Conservation (phyloP, 345 rosid species). For the Ailanthus altissimus region DNA sequence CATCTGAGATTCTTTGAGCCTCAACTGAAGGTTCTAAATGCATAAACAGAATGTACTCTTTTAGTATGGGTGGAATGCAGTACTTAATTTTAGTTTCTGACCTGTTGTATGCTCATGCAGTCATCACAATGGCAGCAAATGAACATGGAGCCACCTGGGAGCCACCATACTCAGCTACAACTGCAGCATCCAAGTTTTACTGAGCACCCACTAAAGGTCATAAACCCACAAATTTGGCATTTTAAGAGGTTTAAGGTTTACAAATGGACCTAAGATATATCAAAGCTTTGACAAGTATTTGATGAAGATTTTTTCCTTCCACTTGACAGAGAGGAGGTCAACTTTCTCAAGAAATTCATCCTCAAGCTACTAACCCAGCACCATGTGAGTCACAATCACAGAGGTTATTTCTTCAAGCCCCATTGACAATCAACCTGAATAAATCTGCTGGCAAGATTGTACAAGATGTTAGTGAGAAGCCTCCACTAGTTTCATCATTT, state of each 20-base stretch:
- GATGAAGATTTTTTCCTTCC: neutral
- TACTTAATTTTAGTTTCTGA: neutral
- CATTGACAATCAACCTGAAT: conserved; percentile 8
- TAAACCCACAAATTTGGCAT: neutral
- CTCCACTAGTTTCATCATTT: neutral
- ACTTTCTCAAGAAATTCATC: neutral
- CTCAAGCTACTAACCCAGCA: neutral
- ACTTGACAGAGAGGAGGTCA: conserved; percentile 9
- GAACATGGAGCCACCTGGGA: neutral
- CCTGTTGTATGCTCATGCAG: neutral
- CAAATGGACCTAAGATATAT: neutral
- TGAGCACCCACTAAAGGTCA: neutral
- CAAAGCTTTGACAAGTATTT: neutral
- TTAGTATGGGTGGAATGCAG: too few relatives aligned
- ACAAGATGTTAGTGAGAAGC: neutral
- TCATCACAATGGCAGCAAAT: neutral
- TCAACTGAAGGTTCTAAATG: conserved; percentile 9
- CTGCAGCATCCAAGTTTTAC: neutral
- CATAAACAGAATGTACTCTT: neutral
- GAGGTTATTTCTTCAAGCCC: neutral
- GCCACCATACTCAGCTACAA: neutral
- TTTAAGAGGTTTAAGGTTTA: neutral
- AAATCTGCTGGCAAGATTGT: conserved; percentile 3
- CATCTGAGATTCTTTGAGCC: neutral
- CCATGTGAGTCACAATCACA: neutral